These are phyloP conservation scores for Xylaria sp. DNA, from an alignment of 2,329 filamentous ascomycete genomes.

Conservation along the genomic window DNA sequence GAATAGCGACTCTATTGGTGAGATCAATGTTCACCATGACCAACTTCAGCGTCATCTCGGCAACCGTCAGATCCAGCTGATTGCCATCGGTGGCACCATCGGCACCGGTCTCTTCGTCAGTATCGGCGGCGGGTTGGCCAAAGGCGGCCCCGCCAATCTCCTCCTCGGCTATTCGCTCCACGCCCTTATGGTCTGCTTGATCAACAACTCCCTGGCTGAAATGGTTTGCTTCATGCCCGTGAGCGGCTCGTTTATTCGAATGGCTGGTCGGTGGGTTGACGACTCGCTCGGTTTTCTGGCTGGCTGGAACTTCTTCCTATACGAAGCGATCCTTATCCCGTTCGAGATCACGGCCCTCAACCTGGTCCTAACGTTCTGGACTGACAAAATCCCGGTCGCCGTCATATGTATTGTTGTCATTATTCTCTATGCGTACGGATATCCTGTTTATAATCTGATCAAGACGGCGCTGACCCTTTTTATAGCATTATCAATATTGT, in stretches of 20 bases:
- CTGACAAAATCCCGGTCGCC: conserved; percentile 55
- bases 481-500: conserved; percentile 48
- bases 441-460: conserved; percentile 7
- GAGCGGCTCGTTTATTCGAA: conserved; percentile 70
- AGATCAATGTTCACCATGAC: conserved; percentile 40
- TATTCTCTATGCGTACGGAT: conserved; percentile 55
- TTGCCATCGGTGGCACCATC: conserved; percentile 68
- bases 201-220: conserved; percentile 74
- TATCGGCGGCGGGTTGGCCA: conserved; percentile 66
- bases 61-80: conserved; percentile 65
- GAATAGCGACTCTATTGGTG: conserved; percentile 39
- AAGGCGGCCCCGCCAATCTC: conserved; percentile 62
- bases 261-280: conserved; percentile 73
- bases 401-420: conserved; percentile 58
- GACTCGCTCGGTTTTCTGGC: conserved; percentile 70
- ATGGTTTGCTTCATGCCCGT: conserved; percentile 72
- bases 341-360: conserved; percentile 56
- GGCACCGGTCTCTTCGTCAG: conserved; percentile 69
- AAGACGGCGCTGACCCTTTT: conserved; percentile 31
- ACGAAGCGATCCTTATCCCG: conserved; percentile 54
- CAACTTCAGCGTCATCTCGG: conserved; percentile 55
- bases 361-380: conserved; percentile 59
- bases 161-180: conserved; percentile 70
- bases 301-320: conserved; percentile 57
- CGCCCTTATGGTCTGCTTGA: conserved; percentile 62